Evolutionary conservation across 1,284 basidiomycete species (phyloP).

Genomic region (Violaceomyces palustris): DNA sequence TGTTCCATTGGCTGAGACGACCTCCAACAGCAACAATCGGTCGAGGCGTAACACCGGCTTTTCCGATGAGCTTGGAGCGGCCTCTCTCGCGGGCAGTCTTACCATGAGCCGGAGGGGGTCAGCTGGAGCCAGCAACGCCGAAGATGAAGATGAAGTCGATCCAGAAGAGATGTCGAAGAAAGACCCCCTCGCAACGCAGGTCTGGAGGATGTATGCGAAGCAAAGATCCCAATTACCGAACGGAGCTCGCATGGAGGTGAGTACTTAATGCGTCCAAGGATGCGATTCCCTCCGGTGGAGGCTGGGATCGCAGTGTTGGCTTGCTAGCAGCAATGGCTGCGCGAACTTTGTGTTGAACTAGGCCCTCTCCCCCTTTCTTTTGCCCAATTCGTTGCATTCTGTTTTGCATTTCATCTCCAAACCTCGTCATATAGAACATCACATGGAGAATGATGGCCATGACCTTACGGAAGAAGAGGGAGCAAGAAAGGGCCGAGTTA

Average conservation of each 20-base stretch:
- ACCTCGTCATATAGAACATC: slow-evolving; percentile 66
- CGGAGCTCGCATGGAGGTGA: slow-evolving; percentile 79
- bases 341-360: too few species aligned
- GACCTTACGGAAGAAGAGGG: slow-evolving; percentile 74
- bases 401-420: too few species aligned
- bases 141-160: slow-evolving; percentile 24
- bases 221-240: slow-evolving; percentile 82
- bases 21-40: too few species aligned
- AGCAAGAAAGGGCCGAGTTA: slow-evolving; percentile 38
- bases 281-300: too few species aligned
- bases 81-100: slow-evolving; percentile 8
- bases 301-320: too few species aligned
- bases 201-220: slow-evolving; percentile 93
- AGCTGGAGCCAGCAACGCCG: slow-evolving; percentile 27
- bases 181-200: slow-evolving; percentile 87
- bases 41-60: slow-evolving; percentile 14
- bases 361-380: background rate
- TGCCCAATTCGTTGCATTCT: background rate
- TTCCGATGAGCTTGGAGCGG: slow-evolving; percentile 7
- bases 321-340: too few species aligned
- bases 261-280: background rate
- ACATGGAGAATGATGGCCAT: slow-evolving; percentile 99
- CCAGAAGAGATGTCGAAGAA: slow-evolving; percentile 57
- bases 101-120: slow-evolving; percentile 33
- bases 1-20: too few species aligned